Conservation (phyloP, 768 basidiomycete species). For the Steccherinum ochraceum region DNA sequence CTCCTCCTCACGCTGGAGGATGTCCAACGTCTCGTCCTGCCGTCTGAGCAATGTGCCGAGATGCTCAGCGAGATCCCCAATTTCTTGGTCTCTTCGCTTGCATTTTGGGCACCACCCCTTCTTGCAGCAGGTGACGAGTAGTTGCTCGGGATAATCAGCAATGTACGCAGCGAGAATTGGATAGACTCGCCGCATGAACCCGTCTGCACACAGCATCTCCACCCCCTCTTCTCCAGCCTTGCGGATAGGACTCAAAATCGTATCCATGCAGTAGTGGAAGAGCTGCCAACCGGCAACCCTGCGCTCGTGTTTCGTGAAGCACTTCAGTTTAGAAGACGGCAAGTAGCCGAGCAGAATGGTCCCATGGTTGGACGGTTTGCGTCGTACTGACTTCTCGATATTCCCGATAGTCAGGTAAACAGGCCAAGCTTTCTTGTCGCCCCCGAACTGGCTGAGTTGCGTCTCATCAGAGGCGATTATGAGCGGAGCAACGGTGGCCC, state of each 20-base stretch:
- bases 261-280: slow-evolving; percentile 16
- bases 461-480: slow-evolving; percentile 27
- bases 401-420: slow-evolving; percentile 27
- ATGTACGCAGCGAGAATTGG: slow-evolving; percentile 19
- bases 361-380: slow-evolving; percentile 10
- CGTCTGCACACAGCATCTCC: slow-evolving; percentile 15
- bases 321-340: slow-evolving; percentile 22
- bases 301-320: slow-evolving; percentile 10
- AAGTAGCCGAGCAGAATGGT: slow-evolving; percentile 22
- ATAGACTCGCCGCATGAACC: slow-evolving; percentile 9
- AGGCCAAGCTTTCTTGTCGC: slow-evolving; percentile 24
- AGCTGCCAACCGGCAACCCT: slow-evolving; percentile 12
- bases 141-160: slow-evolving; percentile 22
- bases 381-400: slow-evolving; percentile 14
- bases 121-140: slow-evolving; percentile 14
- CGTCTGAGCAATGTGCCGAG: background rate
- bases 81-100: background rate
- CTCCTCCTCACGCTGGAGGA: background rate
- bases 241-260: slow-evolving; percentile 13
- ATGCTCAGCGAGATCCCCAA: slow-evolving; percentile 10
- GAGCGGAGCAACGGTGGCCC: slow-evolving; percentile 21
- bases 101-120: slow-evolving; percentile 16
- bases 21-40: background rate
- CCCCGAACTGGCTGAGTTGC: slow-evolving; percentile 13
- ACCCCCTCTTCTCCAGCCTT: slow-evolving; percentile 15